These are phyloP conservation scores for Syncephalis plumigaleata DNA, from an alignment of 371 early-diverging fungal genomes.

Conservation along the genomic window DNA sequence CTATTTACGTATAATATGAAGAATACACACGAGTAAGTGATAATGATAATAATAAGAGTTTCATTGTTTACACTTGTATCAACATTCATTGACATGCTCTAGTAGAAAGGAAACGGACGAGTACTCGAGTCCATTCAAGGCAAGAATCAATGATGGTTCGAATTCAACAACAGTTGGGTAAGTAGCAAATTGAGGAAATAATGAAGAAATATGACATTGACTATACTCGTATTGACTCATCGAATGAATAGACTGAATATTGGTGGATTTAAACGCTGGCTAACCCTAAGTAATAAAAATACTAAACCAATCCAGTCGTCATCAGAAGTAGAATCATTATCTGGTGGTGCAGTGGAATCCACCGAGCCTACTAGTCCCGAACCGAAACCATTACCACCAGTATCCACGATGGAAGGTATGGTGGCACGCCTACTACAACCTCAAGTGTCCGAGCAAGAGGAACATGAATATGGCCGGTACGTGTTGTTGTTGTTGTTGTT, in stretches of 20 bases:
- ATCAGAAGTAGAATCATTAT: slow-evolving; percentile 10
- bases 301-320: slow-evolving; percentile 3
- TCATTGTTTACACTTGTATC: slow-evolving; percentile 7
- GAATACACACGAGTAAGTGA: slow-evolving; percentile 44
- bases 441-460: slow-evolving; percentile 22
- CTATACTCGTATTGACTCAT: slow-evolving; percentile 4
- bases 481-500: background rate
- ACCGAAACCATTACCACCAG: slow-evolving; percentile 9
- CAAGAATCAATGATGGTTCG: slow-evolving; percentile 10
- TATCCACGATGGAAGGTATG: slow-evolving; percentile 29
- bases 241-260: slow-evolving; percentile 9
- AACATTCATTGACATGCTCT: background rate
- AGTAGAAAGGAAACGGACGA: slow-evolving; percentile 13
- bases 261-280: slow-evolving; percentile 12
- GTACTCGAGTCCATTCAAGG: slow-evolving; percentile 30
- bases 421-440: slow-evolving; percentile 34
- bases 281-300: slow-evolving; percentile 5
- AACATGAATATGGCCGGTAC: slow-evolving; percentile 37
- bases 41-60: too few relatives aligned
- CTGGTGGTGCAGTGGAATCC: too few relatives aligned
- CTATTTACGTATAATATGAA: slow-evolving; percentile 76
- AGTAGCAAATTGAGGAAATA: too few relatives aligned
- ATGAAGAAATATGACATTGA: slow-evolving; percentile 5
- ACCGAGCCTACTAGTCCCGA: slow-evolving; percentile 1
- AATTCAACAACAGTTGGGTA: slow-evolving; percentile 3